These are phyloP conservation scores for Aristolochia contorta DNA, from an alignment of 164 flowering plant genomes.

Conservation along the genomic window DNA sequence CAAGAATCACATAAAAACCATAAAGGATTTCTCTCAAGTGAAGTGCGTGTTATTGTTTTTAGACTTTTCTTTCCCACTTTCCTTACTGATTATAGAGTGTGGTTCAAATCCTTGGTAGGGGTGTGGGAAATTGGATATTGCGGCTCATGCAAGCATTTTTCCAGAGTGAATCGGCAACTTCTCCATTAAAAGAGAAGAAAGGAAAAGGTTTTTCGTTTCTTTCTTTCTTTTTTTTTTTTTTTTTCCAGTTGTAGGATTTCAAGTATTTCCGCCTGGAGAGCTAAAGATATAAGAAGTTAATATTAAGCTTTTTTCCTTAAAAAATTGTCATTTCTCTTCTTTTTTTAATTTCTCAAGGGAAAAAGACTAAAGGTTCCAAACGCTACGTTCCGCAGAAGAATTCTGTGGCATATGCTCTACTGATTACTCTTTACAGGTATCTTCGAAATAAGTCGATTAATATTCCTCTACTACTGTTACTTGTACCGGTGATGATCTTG, in stretches of 20 bases:
- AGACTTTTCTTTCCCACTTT: background rate
- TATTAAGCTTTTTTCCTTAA: background rate
- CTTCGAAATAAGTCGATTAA: background rate
- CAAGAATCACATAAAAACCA: conserved; percentile 40
- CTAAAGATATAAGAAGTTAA: background rate
- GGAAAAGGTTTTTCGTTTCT: conserved; percentile 24
- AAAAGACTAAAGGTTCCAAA: conserved; percentile 36
- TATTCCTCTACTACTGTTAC: background rate
- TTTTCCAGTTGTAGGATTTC: background rate
- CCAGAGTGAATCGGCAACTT: conserved; percentile 24
- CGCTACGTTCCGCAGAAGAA: conserved; percentile 80
- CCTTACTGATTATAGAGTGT: conserved; percentile 1
- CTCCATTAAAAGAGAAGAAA: conserved; percentile 30
- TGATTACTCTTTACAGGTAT: conserved; percentile 80
- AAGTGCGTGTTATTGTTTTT: conserved; percentile 35
- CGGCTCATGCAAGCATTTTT: conserved; percentile 63
- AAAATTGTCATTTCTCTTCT: background rate
- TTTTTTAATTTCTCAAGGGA: conserved; percentile 31
- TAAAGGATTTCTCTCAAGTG: conserved; percentile 55
- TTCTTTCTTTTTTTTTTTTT: background rate
- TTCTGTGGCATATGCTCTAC: conserved; percentile 80
- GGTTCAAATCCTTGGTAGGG: conserved; percentile 34
- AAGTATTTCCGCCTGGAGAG: background rate
- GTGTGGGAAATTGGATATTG: conserved; percentile 83
- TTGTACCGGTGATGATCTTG: background rate